Percentiles rank a stretch among this genome's conserved stretches.
Evolutionary conservation across 2,329 filamentous ascomycete species (phyloP).

Genomic region (Pyricularia sp.): DNA sequence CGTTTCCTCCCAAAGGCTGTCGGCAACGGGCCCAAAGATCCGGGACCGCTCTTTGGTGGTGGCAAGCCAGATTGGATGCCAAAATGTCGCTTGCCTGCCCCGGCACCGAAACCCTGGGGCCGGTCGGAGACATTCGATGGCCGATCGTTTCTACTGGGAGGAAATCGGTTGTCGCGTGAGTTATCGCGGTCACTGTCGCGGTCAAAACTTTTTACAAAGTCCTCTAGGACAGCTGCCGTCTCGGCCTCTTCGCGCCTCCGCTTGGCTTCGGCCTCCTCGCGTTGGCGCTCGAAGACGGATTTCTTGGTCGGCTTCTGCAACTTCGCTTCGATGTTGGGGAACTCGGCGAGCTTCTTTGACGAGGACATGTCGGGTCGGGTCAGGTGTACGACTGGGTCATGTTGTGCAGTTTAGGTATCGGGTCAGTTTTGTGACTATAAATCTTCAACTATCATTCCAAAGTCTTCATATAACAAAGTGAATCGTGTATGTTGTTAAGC

Average conservation of each 20-base stretch:
- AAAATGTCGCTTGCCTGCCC: slow-evolving; percentile 49
- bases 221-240: slow-evolving; percentile 73
- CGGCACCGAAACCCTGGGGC: slow-evolving; percentile 18
- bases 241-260: slow-evolving; percentile 72
- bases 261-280: slow-evolving; percentile 82
- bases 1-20: slow-evolving; percentile 40
- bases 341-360: slow-evolving; percentile 37
- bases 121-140: slow-evolving; percentile 15
- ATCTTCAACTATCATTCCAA: not conserved
- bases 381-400: not conserved
- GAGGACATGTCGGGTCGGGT: slow-evolving; percentile 28
- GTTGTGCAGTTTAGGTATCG: not conserved
- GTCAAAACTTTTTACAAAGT: slow-evolving; percentile 73
- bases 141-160: slow-evolving; percentile 14
- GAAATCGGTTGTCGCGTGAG: slow-evolving; percentile 7
- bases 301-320: slow-evolving; percentile 70
- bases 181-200: slow-evolving; percentile 40
- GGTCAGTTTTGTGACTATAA: not conserved
- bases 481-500: not conserved
- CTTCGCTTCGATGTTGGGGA: slow-evolving; percentile 64
- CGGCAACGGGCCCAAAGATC: slow-evolving; percentile 44
- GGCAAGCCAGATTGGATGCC: slow-evolving; percentile 37
- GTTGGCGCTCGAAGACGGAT: slow-evolving; percentile 78
- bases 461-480: not conserved
- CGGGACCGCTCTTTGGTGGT: slow-evolving; percentile 45